Conservation (phyloP, 2,329 filamentous ascomycete species). For the Pyrenophora seminiperda region DNA sequence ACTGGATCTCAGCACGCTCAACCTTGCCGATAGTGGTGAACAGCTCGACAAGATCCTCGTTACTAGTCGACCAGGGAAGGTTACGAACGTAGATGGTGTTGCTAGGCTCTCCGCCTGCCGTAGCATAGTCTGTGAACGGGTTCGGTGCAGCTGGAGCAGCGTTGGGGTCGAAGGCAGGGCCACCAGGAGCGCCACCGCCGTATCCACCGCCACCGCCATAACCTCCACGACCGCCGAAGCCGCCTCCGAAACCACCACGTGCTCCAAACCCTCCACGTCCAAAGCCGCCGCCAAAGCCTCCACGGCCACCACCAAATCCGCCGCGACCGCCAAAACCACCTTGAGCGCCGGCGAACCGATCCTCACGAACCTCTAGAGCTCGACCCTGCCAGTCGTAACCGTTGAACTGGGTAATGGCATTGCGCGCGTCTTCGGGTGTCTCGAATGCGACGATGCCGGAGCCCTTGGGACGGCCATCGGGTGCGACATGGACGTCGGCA, state of each 20-base stretch:
- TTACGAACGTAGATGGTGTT: slow-evolving; percentile 95
- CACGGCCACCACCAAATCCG: slow-evolving; percentile 39
- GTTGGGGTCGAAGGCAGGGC: slow-evolving; percentile 55
- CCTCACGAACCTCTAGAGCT: slow-evolving; percentile 90
- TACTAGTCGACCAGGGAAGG: slow-evolving; percentile 97
- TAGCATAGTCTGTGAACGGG: slow-evolving; percentile 91
- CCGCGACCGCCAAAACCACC: slow-evolving; percentile 47
- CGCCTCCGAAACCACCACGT: slow-evolving; percentile 56
- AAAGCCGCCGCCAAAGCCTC: slow-evolving; percentile 34
- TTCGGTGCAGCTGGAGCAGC: slow-evolving; percentile 69
- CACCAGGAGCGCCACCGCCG: slow-evolving; percentile 47
- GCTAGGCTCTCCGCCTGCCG: slow-evolving; percentile 80
- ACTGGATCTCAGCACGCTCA: slow-evolving; percentile 98
- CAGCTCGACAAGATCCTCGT: slow-evolving; percentile 93
- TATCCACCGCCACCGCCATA: slow-evolving; percentile 45
- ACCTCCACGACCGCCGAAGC: slow-evolving; percentile 45
- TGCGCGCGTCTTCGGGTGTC: slow-evolving; percentile 89
- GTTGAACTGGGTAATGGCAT: slow-evolving; percentile 96
- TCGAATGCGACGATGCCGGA: slow-evolving; percentile 98
- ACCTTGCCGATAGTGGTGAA: slow-evolving; percentile 99
- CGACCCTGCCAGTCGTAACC: slow-evolving; percentile 99
- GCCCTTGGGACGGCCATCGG: slow-evolving; percentile 91
- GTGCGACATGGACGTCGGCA: slow-evolving; percentile 91
- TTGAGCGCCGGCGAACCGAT: slow-evolving; percentile 77
- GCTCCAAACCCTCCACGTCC: slow-evolving; percentile 41